phyloP scores from a whole-genome alignment of 768 basidiomycete species.

The Wakefieldia striispora region DNA sequence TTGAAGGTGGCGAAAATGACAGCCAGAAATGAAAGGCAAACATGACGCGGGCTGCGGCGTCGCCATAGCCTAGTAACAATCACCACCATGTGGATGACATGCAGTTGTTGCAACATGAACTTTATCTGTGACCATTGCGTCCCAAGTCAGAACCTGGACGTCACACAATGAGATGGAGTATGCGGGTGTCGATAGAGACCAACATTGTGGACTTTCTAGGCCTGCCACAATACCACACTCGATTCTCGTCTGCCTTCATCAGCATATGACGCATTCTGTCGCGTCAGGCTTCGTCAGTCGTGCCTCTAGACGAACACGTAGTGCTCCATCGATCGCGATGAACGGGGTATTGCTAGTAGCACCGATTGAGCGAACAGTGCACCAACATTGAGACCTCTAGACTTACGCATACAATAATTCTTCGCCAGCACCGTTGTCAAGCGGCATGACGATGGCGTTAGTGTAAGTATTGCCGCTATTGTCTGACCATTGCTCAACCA shows the following conservation, averaged over 20 bases:
- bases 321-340: slow-evolving; percentile 43
- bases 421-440: slow-evolving; percentile 40
- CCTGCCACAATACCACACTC: too few relatives aligned
- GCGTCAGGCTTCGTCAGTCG: slow-evolving; percentile 36
- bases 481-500: slow-evolving; percentile 11
- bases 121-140: not conserved
- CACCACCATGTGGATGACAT: slow-evolving; percentile 1
- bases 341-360: slow-evolving; percentile 42
- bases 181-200: too few relatives aligned
- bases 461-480: slow-evolving; percentile 3
- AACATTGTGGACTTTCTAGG: not conserved
- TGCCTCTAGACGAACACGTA: slow-evolving; percentile 48
- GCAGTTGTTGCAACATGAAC: not conserved
- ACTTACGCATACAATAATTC: slow-evolving; percentile 56
- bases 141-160: not conserved
- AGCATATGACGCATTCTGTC: slow-evolving; percentile 47
- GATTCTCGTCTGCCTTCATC: not conserved
- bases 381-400: not conserved
- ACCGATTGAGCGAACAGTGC: not conserved
- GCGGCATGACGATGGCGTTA: slow-evolving; percentile 36
- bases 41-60: not conserved
- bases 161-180: too few relatives aligned
- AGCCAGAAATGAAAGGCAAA: slow-evolving; percentile 14
- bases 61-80: slow-evolving; percentile 1
- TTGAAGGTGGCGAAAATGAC: slow-evolving; percentile 15